Evolutionary conservation across 805 yeast genomes (phyloP).

Genomic region (Saccharomycopsis oosterbeekiorum): DNA sequence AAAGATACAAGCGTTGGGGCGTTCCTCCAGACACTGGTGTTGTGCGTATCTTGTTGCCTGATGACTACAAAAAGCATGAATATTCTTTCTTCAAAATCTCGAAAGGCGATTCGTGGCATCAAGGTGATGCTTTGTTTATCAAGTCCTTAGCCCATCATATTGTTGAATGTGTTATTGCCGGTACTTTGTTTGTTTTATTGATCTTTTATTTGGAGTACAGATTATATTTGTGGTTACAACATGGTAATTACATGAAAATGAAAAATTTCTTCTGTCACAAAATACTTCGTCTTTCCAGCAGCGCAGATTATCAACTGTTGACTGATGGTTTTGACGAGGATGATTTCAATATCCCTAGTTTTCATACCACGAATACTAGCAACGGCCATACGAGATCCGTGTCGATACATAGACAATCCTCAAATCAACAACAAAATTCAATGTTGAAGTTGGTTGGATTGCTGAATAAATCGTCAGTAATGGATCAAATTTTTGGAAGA

Average conservation of each 20-base stretch:
- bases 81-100: slow-evolving; percentile 64
- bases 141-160: slow-evolving; percentile 68
- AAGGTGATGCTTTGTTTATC: slow-evolving; percentile 75
- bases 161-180: slow-evolving; percentile 57
- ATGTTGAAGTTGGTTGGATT: slow-evolving; percentile 16
- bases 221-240: slow-evolving; percentile 33
- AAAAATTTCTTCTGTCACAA: slow-evolving; percentile 5
- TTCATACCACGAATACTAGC: neutral
- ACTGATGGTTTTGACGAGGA: neutral
- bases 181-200: slow-evolving; percentile 47
- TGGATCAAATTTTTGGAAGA: slow-evolving; percentile 14
- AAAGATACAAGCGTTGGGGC: slow-evolving; percentile 75
- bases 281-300: neutral
- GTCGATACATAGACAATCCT: slow-evolving; percentile 1
- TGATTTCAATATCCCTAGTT: neutral
- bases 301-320: neutral
- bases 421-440: slow-evolving; percentile 4
- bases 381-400: neutral
- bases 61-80: slow-evolving; percentile 54
- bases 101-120: slow-evolving; percentile 88
- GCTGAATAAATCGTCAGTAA: slow-evolving; percentile 7
- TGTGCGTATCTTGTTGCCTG: slow-evolving; percentile 62
- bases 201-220: slow-evolving; percentile 39
- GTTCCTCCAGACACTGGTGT: slow-evolving; percentile 49
- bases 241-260: slow-evolving; percentile 19